These are phyloP conservation scores for Ogataea trehalophila DNA, from an alignment of 805 yeast genomes.

Conservation along the genomic window DNA sequence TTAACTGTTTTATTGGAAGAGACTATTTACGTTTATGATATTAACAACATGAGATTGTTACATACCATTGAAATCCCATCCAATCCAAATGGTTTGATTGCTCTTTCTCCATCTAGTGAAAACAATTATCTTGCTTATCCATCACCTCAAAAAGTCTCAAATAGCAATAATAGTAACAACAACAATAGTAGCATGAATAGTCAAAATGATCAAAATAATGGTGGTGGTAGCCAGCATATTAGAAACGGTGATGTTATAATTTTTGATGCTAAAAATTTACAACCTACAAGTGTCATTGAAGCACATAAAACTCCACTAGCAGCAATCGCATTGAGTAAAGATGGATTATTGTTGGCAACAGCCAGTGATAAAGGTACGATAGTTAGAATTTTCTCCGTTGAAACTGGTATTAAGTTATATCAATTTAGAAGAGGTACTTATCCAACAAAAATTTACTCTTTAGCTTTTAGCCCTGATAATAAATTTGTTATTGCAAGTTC, in stretches of 20 bases:
- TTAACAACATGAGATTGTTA: constrained; percentile 79
- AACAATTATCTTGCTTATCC: constrained; percentile 65
- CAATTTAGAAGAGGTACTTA: constrained; percentile 88
- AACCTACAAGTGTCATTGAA: constrained; percentile 80
- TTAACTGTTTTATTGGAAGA: constrained; percentile 78
- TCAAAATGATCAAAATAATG: constrained; percentile 1
- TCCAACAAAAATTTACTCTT: constrained; percentile 78
- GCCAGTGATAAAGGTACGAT: constrained; percentile 93
- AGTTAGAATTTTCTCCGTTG: constrained; percentile 74
- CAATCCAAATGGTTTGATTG: constrained; percentile 55
- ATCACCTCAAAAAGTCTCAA: constrained; percentile 57
- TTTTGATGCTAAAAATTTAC: constrained; percentile 70
- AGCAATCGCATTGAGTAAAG: constrained; percentile 62
- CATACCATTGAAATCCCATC: constrained; percentile 66
- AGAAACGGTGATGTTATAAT: constrained; percentile 73
- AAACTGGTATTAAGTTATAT: constrained; percentile 62
- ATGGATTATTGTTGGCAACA: constrained; percentile 82
- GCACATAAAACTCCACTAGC: constrained; percentile 85
- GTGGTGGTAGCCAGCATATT: constrained; percentile 18
- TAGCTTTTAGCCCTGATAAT: constrained; percentile 75
- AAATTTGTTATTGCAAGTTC: constrained; percentile 77
- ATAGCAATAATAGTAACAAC: constrained; percentile 5
- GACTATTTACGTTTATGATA: constrained; percentile 84
- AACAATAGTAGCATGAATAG: not conserved
- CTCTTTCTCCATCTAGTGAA: constrained; percentile 51